A percentile compares a stretch with the other conserved stretches of the same genome.
Evolutionary conservation across 495 filamentous ascomycete species (phyloP).

Genomic region (Tetracladium setigerum): DNA sequence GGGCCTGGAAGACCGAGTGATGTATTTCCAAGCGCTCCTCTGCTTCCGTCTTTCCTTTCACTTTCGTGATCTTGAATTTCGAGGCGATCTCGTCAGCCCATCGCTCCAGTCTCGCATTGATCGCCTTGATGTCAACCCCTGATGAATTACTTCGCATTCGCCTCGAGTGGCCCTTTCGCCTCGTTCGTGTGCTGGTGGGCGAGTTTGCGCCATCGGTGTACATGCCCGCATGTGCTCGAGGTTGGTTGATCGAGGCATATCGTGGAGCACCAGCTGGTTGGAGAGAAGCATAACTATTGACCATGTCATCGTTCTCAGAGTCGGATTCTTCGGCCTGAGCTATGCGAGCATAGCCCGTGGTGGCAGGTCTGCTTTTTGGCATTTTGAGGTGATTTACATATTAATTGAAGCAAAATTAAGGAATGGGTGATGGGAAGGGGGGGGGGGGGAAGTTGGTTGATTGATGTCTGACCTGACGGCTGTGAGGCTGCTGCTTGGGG

Average conservation of each 20-base stretch:
- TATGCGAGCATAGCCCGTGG: conserved; percentile 86
- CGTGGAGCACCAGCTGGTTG: conserved; percentile 57
- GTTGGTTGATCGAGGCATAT: conserved; percentile 60
- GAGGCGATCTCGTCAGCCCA: conserved; percentile 98
- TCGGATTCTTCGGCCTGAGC: conserved; percentile 84
- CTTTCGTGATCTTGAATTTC: conserved; percentile 83
- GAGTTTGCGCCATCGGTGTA: conserved; percentile 32
- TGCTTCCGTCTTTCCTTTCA: conserved; percentile 64
- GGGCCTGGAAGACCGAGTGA: conserved; percentile 91
- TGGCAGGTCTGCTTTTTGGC: conserved; percentile 33
- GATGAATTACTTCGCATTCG: conserved; percentile 69
- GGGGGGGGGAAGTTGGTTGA: too few species aligned
- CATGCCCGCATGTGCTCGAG: conserved; percentile 55
- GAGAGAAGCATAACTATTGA: conserved; percentile 41
- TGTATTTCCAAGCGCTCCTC: conserved; percentile 93
- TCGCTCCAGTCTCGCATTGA: conserved; percentile 90
- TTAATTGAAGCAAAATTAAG: too few species aligned
- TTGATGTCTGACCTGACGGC: too few species aligned
- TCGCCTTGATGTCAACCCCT: conserved; percentile 95
- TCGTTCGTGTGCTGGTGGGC: conserved; percentile 24
- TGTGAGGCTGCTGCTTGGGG: too few species aligned
- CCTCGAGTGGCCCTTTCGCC: conserved; percentile 34
- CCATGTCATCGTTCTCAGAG: conserved; percentile 50
- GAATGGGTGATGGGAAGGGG: too few species aligned
- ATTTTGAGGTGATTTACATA: too few species aligned